Evolutionary conservation across 371 early-diverging fungal species (phyloP), one percentile per base, ranked within the genome.

Genomic region (Syncephalis fuscata): DNA sequence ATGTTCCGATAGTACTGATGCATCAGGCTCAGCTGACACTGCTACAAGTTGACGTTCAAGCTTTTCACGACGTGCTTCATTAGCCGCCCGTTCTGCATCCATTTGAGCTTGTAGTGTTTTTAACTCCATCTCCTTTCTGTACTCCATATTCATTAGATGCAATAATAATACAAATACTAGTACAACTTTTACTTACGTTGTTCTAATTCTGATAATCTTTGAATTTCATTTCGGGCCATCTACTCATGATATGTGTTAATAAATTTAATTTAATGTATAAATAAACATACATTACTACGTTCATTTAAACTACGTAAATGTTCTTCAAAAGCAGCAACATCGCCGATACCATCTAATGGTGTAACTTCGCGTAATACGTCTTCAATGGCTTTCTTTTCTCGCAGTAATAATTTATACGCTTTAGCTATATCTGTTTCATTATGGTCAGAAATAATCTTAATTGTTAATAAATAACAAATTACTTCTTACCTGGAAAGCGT

Each of bases 401-500:
- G 40, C 7, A 49, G 17, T 8, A 49, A 39, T 39, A 42, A 27
- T 14, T 49, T 39, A 15, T 49, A 49, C 17, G 42, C 40, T 25
- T 32, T 49, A 19, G 19, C 24, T 24, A 49, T 20, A 26, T 24
- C 49, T 49, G 7, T 5, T 15, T 9, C 4, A 16, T 42, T 15
- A 21, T 15, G 3, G 39, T 19, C 2, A 21, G 19, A 19, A 40
- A 17, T 40, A 22, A 9, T 40, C 16, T 40, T 19, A 48, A 32
- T 21, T 36, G 14, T 11, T 3, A 20, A 39, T 10, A 19, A 17
- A 17, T 22, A 23, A 3, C 16, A 48, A 48, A 9, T 27, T 4
- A 17, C 17, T 2, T 11, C 43, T 1, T 56, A 57, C 63, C 63
- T 55, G 63, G 63, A 42, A 63, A 60, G 15, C 60, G 58, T 2